A percentile compares a stretch with the other conserved stretches of the same genome.
phyloP scores from a whole-genome alignment of 257 asterid genomes.

The Salvia hispanica region DNA sequence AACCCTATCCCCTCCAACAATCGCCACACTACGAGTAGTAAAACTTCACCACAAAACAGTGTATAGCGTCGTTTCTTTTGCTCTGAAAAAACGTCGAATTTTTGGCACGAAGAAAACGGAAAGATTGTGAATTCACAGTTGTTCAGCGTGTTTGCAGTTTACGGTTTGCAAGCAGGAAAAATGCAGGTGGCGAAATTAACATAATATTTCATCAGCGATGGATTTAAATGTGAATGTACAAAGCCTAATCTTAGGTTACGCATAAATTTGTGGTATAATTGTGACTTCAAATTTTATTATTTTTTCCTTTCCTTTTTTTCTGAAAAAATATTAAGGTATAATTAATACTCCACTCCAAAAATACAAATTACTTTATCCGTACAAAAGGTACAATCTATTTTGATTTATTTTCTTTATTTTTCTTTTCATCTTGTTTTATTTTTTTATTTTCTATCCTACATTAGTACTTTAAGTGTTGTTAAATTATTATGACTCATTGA shows the following conservation, averaged over 20 bases:
- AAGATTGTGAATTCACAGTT: constrained; percentile 13
- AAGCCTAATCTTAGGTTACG: constrained; percentile 36
- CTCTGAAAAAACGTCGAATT: not conserved
- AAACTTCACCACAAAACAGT: constrained; percentile 18
- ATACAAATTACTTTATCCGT: no score
- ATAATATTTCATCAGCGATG: constrained; percentile 17
- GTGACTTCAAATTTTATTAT: not conserved
- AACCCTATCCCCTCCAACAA: constrained; percentile 57
- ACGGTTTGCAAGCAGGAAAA: constrained; percentile 30
- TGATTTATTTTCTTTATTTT: no score
- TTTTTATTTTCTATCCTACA: no score
- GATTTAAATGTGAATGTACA: constrained; percentile 32
- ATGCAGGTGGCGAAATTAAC: constrained; percentile 49
- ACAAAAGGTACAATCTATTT: no score
- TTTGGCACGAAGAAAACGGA: constrained; percentile 5
- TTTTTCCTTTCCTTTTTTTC: not conserved
- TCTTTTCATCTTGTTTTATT: no score
- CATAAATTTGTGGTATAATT: constrained; percentile 1
- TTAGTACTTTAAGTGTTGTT: no score
- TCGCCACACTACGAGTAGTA: constrained; percentile 38
- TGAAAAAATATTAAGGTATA: no score
- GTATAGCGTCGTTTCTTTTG: not conserved
- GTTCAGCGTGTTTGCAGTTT: constrained; percentile 23
- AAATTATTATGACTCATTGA: no score
- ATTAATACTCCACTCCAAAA: no score